Evolutionary conservation across 2,329 filamentous ascomycete species (phyloP).

Genomic region (Nothophoma quercina): DNA sequence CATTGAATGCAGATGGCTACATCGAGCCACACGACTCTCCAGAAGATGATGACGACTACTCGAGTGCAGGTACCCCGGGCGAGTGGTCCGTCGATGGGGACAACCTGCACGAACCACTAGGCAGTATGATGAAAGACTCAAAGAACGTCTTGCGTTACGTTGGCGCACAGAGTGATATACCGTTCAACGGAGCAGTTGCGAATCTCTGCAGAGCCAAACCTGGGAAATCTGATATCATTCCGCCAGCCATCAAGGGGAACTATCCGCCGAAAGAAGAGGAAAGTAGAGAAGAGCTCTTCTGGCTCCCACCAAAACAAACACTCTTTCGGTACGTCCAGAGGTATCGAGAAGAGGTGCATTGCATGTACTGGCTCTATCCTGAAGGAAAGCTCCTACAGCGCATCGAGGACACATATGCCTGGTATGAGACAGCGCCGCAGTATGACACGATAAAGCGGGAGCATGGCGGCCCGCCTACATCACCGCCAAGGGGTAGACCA

Average conservation of each 20-base stretch:
- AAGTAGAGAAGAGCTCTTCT: slow-evolving; percentile 28
- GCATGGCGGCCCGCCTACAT: slow-evolving; percentile 3
- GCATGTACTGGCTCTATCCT: slow-evolving; percentile 48
- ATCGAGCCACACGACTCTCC: slow-evolving; percentile 34
- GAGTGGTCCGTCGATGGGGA: slow-evolving; percentile 31
- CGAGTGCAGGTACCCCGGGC: slow-evolving; percentile 32
- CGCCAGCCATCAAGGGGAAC: slow-evolving; percentile 37
- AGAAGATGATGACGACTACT: slow-evolving; percentile 38
- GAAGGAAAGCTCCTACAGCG: slow-evolving; percentile 43
- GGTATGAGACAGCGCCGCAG: slow-evolving; percentile 14
- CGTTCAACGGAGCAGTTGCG: slow-evolving; percentile 48
- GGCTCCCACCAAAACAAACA: slow-evolving; percentile 40
- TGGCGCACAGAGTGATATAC: slow-evolving; percentile 48
- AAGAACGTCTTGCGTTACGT: slow-evolving; percentile 45
- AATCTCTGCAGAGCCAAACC: slow-evolving; percentile 36
- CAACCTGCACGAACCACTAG: slow-evolving; percentile 47
- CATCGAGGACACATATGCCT: slow-evolving; percentile 43
- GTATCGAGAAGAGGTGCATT: slow-evolving; percentile 48
- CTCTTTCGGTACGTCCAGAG: slow-evolving; percentile 44
- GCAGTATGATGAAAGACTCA: slow-evolving; percentile 50
- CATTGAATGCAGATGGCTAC: slow-evolving; percentile 34
- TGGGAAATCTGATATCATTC: slow-evolving; percentile 40
- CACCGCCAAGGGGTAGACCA: slow-evolving; percentile 6
- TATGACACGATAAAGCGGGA: slow-evolving; percentile 7
- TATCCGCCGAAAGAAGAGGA: slow-evolving; percentile 39